Base-by-base conservation (phyloP, 352 stramenopile species). In the Phytopythium aichiense region DNA sequence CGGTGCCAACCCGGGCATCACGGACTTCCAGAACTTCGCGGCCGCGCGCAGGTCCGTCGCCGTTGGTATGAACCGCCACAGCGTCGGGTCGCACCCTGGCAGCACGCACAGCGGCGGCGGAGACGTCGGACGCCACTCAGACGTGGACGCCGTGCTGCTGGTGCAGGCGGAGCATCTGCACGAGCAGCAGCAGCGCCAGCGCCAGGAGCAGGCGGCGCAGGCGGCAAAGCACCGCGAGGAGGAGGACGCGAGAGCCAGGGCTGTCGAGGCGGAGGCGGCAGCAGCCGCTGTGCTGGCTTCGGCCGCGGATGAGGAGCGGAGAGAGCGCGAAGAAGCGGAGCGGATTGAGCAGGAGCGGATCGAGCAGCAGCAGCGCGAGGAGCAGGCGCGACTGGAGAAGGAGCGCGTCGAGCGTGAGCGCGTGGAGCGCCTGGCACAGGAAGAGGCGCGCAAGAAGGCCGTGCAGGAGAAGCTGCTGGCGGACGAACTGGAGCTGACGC, bases 1-100 rank as follows among this genome's bases (percentile, higher is more conserved):
- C 35, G 63, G 59, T 45, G 65, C 63, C 38, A 68, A 66, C 16
- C 55, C 72, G 18, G 66, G 58, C 43, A 90, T 93, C 43, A 76
- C 73, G 15, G 81, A 93, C 62, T 93, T 93, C 66, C 84, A 90
- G 63, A 93, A 91, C 73, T 93, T 93, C 65, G 77, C 84, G 18
- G 67, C 74, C 6, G 74, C 82, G 18, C 66, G 82, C 23, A 67
- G 73, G 16, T 69, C 68, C 11, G 64, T 73, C 20, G 56, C 65
- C 1, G 67, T 62, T n/a, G 57, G 59, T 2, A 45, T 77, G 20
- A 69, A 73, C 37, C 77, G 79, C 30, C 74, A 82, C 46, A 89
- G 79, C 58, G 60, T 68, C 11, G 78, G 75, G 4, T 48, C 30
- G 4, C 60, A 72, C 37, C 22, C 56, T 2, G 31, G 31, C n/a